These are phyloP conservation scores for Fagopyrum homotropicum DNA, from an alignment of 148 eudicot genomes.

Conservation along the genomic window DNA sequence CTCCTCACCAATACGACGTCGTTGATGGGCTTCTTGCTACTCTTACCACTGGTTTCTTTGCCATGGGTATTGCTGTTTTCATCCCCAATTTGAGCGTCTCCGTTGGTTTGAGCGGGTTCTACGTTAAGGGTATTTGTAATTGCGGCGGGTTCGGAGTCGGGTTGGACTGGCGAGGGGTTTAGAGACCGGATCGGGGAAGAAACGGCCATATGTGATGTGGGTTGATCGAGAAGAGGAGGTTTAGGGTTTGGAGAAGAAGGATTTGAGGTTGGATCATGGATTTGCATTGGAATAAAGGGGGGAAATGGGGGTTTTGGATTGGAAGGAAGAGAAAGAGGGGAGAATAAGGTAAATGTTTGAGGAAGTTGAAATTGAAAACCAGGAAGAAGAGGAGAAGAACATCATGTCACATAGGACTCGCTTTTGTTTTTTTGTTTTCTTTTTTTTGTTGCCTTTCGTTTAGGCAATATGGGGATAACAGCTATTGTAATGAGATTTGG, in stretches of 20 bases:
- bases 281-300: not conserved
- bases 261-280: conserved; percentile 1
- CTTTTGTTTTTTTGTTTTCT: not conserved
- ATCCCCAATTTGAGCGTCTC: conserved; percentile 20
- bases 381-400: not conserved
- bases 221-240: conserved; percentile 9
- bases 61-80: conserved; percentile 16
- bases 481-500: not conserved
- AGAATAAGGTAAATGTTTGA: not conserved
- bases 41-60: conserved; percentile 9
- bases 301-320: not conserved
- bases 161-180: not conserved
- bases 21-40: conserved; percentile 10
- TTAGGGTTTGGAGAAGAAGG: conserved; percentile 3
- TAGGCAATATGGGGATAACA: not conserved
- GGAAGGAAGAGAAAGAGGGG: not conserved
- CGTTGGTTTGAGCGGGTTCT: conserved; percentile 10
- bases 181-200: conserved; percentile 14
- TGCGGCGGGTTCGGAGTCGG: conserved; percentile 4
- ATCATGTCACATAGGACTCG: conserved; percentile 8
- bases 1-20: conserved; percentile 37
- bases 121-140: conserved; percentile 12
- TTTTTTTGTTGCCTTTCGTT: not conserved
- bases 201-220: not conserved
- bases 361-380: not conserved